phyloP scores from a whole-genome alignment of 495 filamentous ascomycete species.

The Neurospora hispaniola region DNA sequence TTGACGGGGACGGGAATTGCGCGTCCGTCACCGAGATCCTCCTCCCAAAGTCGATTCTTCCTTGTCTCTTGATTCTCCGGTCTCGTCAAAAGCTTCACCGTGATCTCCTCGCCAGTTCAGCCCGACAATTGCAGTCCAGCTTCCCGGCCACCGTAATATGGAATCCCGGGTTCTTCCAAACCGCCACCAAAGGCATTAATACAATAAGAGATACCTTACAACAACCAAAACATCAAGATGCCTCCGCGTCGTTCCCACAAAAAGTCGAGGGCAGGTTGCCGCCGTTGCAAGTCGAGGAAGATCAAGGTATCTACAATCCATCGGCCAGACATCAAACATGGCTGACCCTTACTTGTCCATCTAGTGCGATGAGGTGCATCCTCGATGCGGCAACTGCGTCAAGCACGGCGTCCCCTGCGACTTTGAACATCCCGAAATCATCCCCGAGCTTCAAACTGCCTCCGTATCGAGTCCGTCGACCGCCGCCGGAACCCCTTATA shows the following conservation, averaged over 20 bases:
- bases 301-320: constrained; percentile 40
- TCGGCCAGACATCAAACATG: background rate
- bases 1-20: background rate
- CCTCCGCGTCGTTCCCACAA: constrained; percentile 52
- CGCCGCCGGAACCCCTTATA: constrained; percentile 12
- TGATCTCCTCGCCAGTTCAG: background rate
- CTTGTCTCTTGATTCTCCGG: background rate
- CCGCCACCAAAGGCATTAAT: constrained; percentile 16
- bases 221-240: constrained; percentile 19
- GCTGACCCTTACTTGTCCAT: constrained; percentile 1
- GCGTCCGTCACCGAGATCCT: background rate
- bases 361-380: constrained; percentile 54
- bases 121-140: background rate
- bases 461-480: constrained; percentile 11
- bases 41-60: background rate
- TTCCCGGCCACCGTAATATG: constrained; percentile 4
- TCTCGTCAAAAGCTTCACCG: background rate
- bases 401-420: constrained; percentile 56
- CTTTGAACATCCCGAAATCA: constrained; percentile 39
- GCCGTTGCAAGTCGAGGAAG: constrained; percentile 50
- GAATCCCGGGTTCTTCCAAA: constrained; percentile 2
- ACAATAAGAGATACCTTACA: background rate
- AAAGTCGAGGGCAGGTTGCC: constrained; percentile 51
- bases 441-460: constrained; percentile 21
- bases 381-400: constrained; percentile 49